Evolutionary conservation across 345 rosid species (phyloP), one percentile per base, ranked within the genome.

Genomic region (Pistacia atlantica): DNA sequence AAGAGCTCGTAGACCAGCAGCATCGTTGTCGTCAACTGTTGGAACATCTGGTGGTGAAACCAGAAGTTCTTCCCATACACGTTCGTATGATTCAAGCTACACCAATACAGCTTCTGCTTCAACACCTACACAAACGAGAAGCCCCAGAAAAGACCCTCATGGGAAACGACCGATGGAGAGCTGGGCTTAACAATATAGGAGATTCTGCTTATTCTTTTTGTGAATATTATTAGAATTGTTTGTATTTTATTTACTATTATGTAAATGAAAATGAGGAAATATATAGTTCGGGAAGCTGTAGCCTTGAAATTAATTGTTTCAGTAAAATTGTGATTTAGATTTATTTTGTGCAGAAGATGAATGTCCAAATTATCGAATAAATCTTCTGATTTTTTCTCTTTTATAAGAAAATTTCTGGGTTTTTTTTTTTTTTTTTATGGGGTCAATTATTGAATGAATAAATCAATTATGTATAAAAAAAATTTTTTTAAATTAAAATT

Each of bases 111-210:
- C 81, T 7, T 57, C 87, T 11, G 81, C 82, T 11, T 74, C 87
- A 4, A 65, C 85, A 33, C 71, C 90, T 1, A 63, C 81, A 57
- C 71, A 48, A 11, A 77, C 71, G 1, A 42, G 46, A 42, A 69
- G 78, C 67, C 79, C 78, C 7, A 81, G 69, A 75, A 45, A 52
- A 0, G 94, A 87, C 57, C 85, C 85, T 7, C 82, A 77, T 54
- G 92, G 94, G 13, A 87, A 90, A 82, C 81, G 89, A 62, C 90
- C 89, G 0, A 52, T 88, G 76, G 69, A 46, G 84, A 80, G 88
- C 84, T 86, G 65, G 63, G 70, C 38, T 33, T 73, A 82, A 54
- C 61, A 63, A 6, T 49, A 17, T 35, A 2, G 33, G 18, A 52
- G 11, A 68, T 67, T 62, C 38, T 80, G 33, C n/a, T 18, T 18